Base-by-base conservation (phyloP, 495 filamentous ascomycete species). In the Rhypophila decipiens region DNA sequence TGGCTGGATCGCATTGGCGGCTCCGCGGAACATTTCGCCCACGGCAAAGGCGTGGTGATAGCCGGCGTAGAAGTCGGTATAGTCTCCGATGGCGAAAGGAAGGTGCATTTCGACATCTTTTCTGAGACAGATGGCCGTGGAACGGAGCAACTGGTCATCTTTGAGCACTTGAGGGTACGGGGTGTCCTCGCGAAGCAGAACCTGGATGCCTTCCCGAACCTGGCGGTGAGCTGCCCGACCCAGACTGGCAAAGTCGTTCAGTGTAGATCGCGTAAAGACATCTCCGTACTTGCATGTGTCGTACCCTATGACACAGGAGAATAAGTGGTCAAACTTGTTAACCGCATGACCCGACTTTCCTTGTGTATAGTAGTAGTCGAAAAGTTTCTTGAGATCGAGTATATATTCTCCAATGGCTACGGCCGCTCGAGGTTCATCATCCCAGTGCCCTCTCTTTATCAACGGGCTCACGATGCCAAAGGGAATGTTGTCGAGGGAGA, bases 61-160 rank as follows among this genome's bases (percentile, higher is more conserved):
- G 21, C 91, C 91, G n/a, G 86, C 91, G 67, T 88, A 97, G 72
- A 97, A 97, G 67, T 97, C 91, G 11, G 91, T 94, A 67, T 97
- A 97, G 62, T 96, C 89, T n/a, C 87, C 86, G 45, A 96, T 89
- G 24, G 76, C 73, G 80, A 97, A 82, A 4, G 91, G 91, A 12
- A 96, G 61, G 48, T 95, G 86, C 27, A 13, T 31, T 7, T 7
- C 13, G 27, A 31, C 13, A 13, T 31, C 27, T 13, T 7, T 13
- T 7, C 7, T 7, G 27, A 13, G 27, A 13, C 7, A 7, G 27
- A 31, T 31, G 27, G 27, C 27, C 27, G 27, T 13, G 27, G 27
- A 7, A 7, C 27, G 27, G 27, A 31, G 27, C 7, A 7, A 7
- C 7, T 31, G 27, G 27, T 31, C 13, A 13, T 31, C 27, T 7